Evolutionary conservation across 805 yeast genomes (phyloP), one percentile per base, ranked within the genome.

Genomic region (Hanseniaspora clermontiae): DNA sequence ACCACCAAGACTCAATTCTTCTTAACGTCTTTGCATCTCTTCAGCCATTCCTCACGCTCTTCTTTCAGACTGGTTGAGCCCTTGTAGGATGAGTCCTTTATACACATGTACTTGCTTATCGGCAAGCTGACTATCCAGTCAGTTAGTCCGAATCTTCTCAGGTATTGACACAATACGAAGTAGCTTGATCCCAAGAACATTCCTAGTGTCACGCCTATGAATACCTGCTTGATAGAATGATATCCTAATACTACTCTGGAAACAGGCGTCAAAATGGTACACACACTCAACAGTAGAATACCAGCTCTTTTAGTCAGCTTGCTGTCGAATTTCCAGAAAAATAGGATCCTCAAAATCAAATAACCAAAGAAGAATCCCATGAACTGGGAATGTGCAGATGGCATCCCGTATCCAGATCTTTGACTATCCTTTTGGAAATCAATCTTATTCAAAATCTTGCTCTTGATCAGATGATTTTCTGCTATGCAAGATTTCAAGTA

Each of bases 311-410:
- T 74, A 49, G 68, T 65, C 14, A 29, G 0, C 5, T 37, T 37
- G 31, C 34, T 37, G 36, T 45, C 32, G 31, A 52, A 45, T 60
- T 70, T 67, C 79, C 80, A 70, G 64, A 75, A 70, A 60, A 66
- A 61, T 67, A 68, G 56, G 57, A 76, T 40, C 52, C 73, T 70
- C 58, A 84, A 73, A 2, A 74, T 62, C 59, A 76, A 71, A 65
- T 82, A 85, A 8, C 77, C 72, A n/a, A 80, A 76, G 60, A 84
- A 81, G 66, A 81, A 93, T 1, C 95, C 95, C 89, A 91, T 85
- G 68, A 90, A 93, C 70, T 91, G 98, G 0, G 96, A 81, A 69
- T 91, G 98, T 1, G 98, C 96, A 54, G 90, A 82, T 0, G 98
- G 98, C 97, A 91, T 91, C 0, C 98, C 98, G 66, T 83, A 89